A percentile compares a stretch with the other conserved stretches of the same genome.
Conservation (phyloP, 108 stramenopile species). For the Fistulifera pelliculosa region DNA sequence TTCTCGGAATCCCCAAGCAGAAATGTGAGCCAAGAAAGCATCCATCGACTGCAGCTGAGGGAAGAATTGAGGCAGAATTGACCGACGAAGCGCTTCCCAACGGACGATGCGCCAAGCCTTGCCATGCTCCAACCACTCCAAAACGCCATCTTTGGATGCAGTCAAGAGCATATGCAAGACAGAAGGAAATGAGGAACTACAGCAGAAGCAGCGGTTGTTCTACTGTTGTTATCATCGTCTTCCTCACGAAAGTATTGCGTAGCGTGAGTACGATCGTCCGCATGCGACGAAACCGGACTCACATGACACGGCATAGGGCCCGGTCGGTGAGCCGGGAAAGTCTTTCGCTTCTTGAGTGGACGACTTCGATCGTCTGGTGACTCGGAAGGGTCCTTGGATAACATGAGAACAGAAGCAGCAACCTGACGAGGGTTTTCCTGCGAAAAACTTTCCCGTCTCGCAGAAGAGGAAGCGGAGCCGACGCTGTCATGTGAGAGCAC, state of each 20-base stretch:
- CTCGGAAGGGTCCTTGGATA: neutral
- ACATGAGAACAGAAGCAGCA: constrained; percentile 2
- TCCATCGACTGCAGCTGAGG: constrained; percentile 38
- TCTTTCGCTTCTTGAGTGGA: constrained; percentile 16
- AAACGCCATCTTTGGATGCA: constrained; percentile 12
- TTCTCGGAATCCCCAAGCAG: constrained; percentile 60
- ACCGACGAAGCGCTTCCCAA: constrained; percentile 41
- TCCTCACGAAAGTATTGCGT: constrained; percentile 18
- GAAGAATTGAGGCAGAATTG: constrained; percentile 41
- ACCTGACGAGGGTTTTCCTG: constrained; percentile 1
- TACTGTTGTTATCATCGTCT: constrained; percentile 12
- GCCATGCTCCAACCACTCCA: constrained; percentile 43
- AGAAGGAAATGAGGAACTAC: constrained; percentile 32
- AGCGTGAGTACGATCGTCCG: constrained; percentile 13
- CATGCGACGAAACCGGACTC: constrained; percentile 6
- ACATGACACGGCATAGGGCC: constrained; percentile 4
- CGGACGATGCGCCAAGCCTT: constrained; percentile 44
- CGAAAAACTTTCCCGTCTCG: neutral
- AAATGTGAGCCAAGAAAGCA: constrained; percentile 43
- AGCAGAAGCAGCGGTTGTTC: constrained; percentile 5
- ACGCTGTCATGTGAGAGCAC: too few relatives aligned
- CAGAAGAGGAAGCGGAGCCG: too few relatives aligned
- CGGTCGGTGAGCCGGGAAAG: neutral
- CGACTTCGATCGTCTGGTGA: neutral
- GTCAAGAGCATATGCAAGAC: constrained; percentile 32